Conservation (phyloP, 768 basidiomycete genomes). For the Tremella mesenterica region DNA sequence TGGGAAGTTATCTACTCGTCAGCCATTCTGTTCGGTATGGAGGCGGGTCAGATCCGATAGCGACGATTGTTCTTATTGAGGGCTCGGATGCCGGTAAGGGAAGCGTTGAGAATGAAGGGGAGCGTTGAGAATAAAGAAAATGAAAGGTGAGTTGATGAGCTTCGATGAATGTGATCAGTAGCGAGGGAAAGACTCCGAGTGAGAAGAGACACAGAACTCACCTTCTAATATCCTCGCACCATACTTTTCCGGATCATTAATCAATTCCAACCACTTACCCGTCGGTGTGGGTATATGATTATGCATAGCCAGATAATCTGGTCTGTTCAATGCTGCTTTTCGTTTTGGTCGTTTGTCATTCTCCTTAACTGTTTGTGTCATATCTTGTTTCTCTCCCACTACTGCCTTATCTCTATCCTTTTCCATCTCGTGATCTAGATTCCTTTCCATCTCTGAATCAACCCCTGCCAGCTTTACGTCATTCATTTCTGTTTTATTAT, state of each 20-base stretch:
- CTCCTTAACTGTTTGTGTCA: not conserved
- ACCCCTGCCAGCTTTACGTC: conserved; percentile 2
- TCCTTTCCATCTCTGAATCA: not conserved
- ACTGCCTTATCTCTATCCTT: too few species aligned
- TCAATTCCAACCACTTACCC: conserved; percentile 38
- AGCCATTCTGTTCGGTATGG: too few species aligned
- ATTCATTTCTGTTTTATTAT: not conserved
- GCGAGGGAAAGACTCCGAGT: not conserved
- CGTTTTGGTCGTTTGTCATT: conserved; percentile 29
- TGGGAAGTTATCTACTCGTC: conserved; percentile 14
- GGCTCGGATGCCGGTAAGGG: not conserved
- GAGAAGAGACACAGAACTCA: conserved; percentile 8
- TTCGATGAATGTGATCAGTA: not conserved
- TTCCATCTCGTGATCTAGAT: too few species aligned
- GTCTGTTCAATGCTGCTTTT: conserved; percentile 29
- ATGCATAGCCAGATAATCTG: conserved; percentile 41
- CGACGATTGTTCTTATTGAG: too few species aligned
- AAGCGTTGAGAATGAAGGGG: too few species aligned
- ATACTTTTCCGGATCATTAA: conserved; percentile 35
- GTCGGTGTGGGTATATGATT: conserved; percentile 40
- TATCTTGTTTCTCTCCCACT: too few species aligned
- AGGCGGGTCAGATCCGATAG: too few species aligned
- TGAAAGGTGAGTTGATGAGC: too few species aligned
- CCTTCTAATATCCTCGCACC: conserved; percentile 29
- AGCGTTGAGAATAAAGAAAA: too few species aligned